These are phyloP conservation scores for Globisporangium rhizosaccharum DNA, from an alignment of 352 stramenopile genomes.

Conservation along the genomic window DNA sequence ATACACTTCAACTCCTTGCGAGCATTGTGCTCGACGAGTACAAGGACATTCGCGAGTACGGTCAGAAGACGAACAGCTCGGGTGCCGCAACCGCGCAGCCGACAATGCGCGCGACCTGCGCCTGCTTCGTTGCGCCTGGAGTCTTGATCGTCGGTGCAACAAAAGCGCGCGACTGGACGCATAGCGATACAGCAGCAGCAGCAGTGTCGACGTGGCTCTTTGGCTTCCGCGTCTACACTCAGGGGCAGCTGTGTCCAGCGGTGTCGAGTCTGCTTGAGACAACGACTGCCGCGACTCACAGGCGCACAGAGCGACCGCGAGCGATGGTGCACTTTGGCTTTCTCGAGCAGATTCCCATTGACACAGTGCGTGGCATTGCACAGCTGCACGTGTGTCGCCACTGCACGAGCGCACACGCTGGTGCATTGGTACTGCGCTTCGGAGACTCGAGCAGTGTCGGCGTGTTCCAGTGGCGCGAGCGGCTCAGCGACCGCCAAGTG, in stretches of 20 bases:
- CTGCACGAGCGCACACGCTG: constrained; percentile 7
- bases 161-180: constrained; percentile 8
- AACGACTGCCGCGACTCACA: no score
- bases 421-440: constrained; percentile 37
- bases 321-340: constrained; percentile 42
- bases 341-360: constrained; percentile 18
- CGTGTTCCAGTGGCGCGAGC: constrained; percentile 51
- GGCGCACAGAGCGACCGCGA: neutral
- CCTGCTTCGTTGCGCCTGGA: constrained; percentile 31
- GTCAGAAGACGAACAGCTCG: neutral
- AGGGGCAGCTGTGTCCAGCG: no score
- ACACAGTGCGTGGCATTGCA: neutral
- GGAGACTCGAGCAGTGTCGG: constrained; percentile 17
- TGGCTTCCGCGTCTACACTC: constrained; percentile 44
- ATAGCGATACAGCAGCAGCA: neutral
- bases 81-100: neutral
- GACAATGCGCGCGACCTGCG: constrained; percentile 22
- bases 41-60: constrained; percentile 8
- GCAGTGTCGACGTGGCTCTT: constrained; percentile 23
- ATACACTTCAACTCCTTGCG: constrained; percentile 11
- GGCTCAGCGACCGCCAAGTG: constrained; percentile 45
- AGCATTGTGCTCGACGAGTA: constrained; percentile 41
- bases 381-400: constrained; percentile 6
- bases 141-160: constrained; percentile 37
- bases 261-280: no score